These are phyloP conservation scores for Tieghemostelium lacteum DNA, from an alignment of 78 protist genomes.

Conservation along the genomic window DNA sequence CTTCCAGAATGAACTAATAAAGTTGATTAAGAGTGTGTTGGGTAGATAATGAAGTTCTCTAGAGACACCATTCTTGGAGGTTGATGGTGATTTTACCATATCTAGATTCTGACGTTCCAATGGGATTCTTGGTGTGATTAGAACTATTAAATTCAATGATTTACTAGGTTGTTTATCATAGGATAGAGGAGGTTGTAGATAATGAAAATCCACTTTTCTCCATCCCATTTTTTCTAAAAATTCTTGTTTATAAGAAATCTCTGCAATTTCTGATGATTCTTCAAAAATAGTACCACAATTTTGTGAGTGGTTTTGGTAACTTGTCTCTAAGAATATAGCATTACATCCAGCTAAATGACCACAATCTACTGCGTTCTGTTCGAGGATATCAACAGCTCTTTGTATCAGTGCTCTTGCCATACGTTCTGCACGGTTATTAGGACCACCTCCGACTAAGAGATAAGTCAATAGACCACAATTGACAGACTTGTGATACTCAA, in stretches of 20 bases:
- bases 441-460: constrained; percentile 44
- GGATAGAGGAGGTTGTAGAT: constrained; percentile 63
- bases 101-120: too few relatives aligned
- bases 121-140: constrained; percentile 23
- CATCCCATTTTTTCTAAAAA: constrained; percentile 32
- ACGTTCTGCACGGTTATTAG: constrained; percentile 4
- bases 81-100: not conserved
- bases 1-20: constrained; percentile 10
- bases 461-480: constrained; percentile 64
- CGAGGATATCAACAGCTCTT: constrained; percentile 40
- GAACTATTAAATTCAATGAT: not conserved
- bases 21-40: not conserved
- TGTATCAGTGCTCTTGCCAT: constrained; percentile 59
- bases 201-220: constrained; percentile 28
- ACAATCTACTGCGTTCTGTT: constrained; percentile 38
- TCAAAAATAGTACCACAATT: not conserved
- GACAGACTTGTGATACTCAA: constrained; percentile 22
- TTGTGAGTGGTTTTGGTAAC: not conserved
- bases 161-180: constrained; percentile 9
- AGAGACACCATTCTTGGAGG: not conserved
- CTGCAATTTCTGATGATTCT: too few relatives aligned
- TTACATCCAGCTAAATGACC: constrained; percentile 77
- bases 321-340: constrained; percentile 50
- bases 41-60: constrained; percentile 26
- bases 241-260: constrained; percentile 10